Evolutionary conservation across 331 rosid genomes (phyloP).

Genomic region (Malus hybrid): DNA sequence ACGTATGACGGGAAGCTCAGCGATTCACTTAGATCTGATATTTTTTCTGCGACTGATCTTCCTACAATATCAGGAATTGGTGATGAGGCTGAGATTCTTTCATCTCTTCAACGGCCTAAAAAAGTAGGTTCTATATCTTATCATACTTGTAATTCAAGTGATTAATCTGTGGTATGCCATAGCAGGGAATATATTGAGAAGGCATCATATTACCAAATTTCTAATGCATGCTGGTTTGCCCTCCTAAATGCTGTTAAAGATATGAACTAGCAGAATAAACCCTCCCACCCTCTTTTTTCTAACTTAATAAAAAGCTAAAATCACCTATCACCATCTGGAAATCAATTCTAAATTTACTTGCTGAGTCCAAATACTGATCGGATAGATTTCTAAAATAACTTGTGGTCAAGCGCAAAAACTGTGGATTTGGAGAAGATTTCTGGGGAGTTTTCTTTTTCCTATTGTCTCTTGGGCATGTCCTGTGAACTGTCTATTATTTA

Average conservation of each 20-base stretch:
- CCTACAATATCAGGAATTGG: constrained; percentile 86
- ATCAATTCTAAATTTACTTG: not conserved
- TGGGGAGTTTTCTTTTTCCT: constrained; percentile 8
- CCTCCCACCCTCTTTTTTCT: not conserved
- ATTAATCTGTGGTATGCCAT: not conserved
- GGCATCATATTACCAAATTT: not conserved
- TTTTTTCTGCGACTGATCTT: constrained; percentile 79
- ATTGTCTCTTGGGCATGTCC: constrained; percentile 11
- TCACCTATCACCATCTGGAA: not conserved
- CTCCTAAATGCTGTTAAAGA: not conserved
- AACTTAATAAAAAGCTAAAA: not conserved
- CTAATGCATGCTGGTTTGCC: not conserved
- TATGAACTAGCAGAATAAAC: not conserved
- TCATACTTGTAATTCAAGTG: not conserved
- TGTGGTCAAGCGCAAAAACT: not conserved
- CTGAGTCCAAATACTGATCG: not conserved
- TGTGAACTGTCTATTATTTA: not conserved
- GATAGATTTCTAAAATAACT: not conserved
- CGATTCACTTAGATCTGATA: constrained; percentile 50
- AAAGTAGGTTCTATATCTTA: constrained; percentile 44
- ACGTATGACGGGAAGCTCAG: constrained; percentile 55
- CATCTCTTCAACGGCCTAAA: constrained; percentile 97
- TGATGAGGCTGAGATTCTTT: constrained; percentile 96
- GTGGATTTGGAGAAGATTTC: not conserved
- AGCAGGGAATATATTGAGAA: not conserved